A percentile compares a stretch with the other conserved stretches of the same genome.
Conservation (phyloP, 441 rosid species). For the Populus hybrid region DNA sequence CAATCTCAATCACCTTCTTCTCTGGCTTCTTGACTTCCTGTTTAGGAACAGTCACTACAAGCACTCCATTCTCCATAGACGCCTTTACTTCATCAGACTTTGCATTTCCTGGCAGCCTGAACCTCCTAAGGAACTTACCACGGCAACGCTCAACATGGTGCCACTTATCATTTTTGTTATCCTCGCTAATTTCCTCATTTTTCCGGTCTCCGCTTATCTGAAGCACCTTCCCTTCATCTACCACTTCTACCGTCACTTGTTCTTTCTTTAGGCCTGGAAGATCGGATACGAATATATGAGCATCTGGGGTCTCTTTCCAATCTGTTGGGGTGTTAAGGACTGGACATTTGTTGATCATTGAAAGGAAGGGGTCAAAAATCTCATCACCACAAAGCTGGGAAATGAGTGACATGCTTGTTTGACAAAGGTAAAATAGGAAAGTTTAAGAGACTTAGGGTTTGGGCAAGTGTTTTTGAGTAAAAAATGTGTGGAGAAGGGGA, state of each 20-base stretch:
- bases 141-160: conserved; percentile 43
- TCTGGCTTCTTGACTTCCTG: conserved; percentile 37
- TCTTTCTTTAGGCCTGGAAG: conserved; percentile 54
- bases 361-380: conserved; percentile 40
- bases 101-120: conserved; percentile 42
- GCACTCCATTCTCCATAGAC: conserved; percentile 51
- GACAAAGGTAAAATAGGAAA: not conserved
- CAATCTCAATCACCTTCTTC: conserved; percentile 36
- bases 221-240: conserved; percentile 36
- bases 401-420: conserved; percentile 23
- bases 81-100: conserved; percentile 43
- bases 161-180: conserved; percentile 34
- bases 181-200: conserved; percentile 5
- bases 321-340: conserved; percentile 52
- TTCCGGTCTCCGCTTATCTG: conserved; percentile 44
- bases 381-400: conserved; percentile 34
- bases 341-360: conserved; percentile 45
- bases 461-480: not conserved
- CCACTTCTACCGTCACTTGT: conserved; percentile 41
- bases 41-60: conserved; percentile 44
- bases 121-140: conserved; percentile 45
- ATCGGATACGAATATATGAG: conserved; percentile 41
- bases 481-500: not conserved
- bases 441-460: too few species aligned
- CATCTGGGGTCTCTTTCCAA: conserved; percentile 56